Conservation (phyloP, 305 asterid genomes). For the Rubia occidens region DNA sequence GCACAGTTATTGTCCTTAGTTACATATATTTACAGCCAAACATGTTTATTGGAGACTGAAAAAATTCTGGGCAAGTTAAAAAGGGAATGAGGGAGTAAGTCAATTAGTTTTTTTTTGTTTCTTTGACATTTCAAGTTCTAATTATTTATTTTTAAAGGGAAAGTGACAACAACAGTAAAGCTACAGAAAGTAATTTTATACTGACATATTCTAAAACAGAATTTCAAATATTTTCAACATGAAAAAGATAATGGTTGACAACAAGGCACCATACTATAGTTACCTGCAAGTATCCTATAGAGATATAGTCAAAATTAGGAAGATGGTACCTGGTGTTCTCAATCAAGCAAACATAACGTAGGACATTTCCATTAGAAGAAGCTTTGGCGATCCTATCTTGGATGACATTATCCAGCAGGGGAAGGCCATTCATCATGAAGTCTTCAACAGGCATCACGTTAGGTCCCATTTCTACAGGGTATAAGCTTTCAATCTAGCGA, state of each 20-base stretch:
- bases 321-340: constrained; percentile 53
- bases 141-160: not conserved
- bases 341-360: constrained; percentile 81
- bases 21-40: too few species aligned
- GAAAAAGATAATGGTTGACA: not conserved
- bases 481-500: constrained; percentile 78
- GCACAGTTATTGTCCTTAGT: too few species aligned
- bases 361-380: constrained; percentile 67
- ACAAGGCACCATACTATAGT: not conserved
- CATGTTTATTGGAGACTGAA: too few species aligned
- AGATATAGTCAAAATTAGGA: constrained; percentile 10
- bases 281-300: not conserved
- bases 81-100: too few species aligned
- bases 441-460: constrained; percentile 62
- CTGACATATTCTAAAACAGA: not conserved
- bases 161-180: not conserved
- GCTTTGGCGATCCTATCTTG: constrained; percentile 46
- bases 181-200: not conserved
- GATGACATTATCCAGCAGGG: constrained; percentile 53
- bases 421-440: constrained; percentile 64
- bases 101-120: too few species aligned
- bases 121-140: too few species aligned
- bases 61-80: not conserved
- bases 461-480: constrained; percentile 74
- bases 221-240: not conserved